Evolutionary conservation across 1,139 yeast species (phyloP), one percentile per base, ranked within the genome.

Genomic region (Diutina scorzettiae): DNA sequence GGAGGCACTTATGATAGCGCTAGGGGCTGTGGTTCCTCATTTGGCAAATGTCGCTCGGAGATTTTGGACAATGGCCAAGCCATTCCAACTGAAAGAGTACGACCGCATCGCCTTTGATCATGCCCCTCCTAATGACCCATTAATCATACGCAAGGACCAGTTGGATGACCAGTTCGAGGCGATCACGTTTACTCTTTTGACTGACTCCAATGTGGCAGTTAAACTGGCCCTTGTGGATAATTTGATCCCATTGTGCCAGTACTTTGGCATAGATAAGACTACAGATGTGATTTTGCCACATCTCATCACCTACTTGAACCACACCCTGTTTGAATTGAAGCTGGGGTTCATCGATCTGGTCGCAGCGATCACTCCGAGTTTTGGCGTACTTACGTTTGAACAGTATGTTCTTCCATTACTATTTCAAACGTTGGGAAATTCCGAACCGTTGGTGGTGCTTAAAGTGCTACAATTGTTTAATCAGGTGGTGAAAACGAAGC

Each of bases 281-380:
- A 87, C 84, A 54, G 97, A 93, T 57, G 68, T 89, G 37, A 78
- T 93, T 14, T 60, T 93, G 41, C 89, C 96, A 37, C 98, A 93
- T 63, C 64, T 89, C 43, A 87, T 91, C 39, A 89, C 97, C 0
- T 93, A 87, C 53, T 62, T 93, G 46, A 93, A 93, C 56, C 96
- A 87, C 54, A 70, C 77, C 42, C 78, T 80, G 52, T 66, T 81
- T 3, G 73, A 76, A 24, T 63, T 91, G 21, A 67, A 94, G 45
- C 63, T 82, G 27, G 78, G 80, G 6, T 79, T 93, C 51, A 76
- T 89, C 39, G 73, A 79, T 31, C 71, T 86, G n/a, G 75, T 89
- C n/a, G 71, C 86, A 5, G 77, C 81, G 1, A 64, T 93, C 21
- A 84, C 94, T 0, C 77, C 89, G 2, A 81, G 76, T 53, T 77